Conservation (phyloP, 2,329 filamentous ascomycete genomes). For the Fusarium pseudoanthophilum region DNA sequence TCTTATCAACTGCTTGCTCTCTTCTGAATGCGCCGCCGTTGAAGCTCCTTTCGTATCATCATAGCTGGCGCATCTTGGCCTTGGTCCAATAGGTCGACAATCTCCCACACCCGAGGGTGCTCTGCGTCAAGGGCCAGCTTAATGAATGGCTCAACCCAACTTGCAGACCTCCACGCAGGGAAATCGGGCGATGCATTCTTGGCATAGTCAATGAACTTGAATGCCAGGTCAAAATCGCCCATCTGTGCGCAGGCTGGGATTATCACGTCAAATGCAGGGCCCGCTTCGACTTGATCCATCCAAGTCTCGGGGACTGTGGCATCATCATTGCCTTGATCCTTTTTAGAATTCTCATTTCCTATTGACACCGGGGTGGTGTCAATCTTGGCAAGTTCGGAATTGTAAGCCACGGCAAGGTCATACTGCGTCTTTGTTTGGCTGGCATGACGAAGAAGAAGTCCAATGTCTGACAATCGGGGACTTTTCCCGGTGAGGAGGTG, state of each 20-base stretch:
- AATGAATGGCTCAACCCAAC: constrained; percentile 47
- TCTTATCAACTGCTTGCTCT: neutral
- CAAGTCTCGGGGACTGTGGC: constrained; percentile 3
- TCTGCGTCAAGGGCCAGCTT: constrained; percentile 43
- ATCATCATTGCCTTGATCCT: constrained; percentile 9
- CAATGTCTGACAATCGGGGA: constrained; percentile 43
- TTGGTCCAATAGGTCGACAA: constrained; percentile 46
- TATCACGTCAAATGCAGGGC: constrained; percentile 41
- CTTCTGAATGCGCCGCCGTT: constrained; percentile 40
- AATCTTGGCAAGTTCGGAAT: constrained; percentile 29
- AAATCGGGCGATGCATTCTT: neutral
- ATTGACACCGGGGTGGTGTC: neutral
- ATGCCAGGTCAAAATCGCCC: constrained; percentile 49
- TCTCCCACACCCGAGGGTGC: constrained; percentile 48
- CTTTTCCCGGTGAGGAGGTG: constrained; percentile 45
- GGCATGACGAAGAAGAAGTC: constrained; percentile 48
- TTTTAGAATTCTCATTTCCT: neutral
- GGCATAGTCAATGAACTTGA: constrained; percentile 44
- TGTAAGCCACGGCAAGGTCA: constrained; percentile 47
- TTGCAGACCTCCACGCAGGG: constrained; percentile 18
- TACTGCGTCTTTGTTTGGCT: constrained; percentile 39
- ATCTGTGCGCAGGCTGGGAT: constrained; percentile 45
- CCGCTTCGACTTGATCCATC: constrained; percentile 18
- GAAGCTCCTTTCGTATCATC: constrained; percentile 42
- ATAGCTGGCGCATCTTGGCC: constrained; percentile 31